Percentiles rank a stretch among this genome's conserved stretches.
These are phyloP conservation scores for Lentinula sp. DNA, from an alignment of 768 basidiomycete genomes.

Conservation along the genomic window DNA sequence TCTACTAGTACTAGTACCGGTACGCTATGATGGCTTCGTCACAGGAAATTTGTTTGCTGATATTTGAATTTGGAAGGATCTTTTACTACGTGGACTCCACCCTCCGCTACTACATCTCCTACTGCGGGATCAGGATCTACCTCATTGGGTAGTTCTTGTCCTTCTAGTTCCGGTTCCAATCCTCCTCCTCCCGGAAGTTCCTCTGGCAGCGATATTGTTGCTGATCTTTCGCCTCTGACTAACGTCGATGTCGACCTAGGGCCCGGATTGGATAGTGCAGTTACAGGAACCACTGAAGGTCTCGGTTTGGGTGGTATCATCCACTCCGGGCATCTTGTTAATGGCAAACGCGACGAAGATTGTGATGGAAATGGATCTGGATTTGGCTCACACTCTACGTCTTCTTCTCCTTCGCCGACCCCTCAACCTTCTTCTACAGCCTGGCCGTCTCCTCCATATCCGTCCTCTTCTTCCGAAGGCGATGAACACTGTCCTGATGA, in stretches of 20 bases:
- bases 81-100: too few relatives aligned
- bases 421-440: background rate
- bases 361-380: background rate
- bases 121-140: too few relatives aligned
- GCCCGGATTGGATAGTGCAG: background rate
- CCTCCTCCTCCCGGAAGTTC: background rate
- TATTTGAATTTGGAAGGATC: too few relatives aligned
- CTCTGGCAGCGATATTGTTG: background rate
- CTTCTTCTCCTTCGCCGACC: background rate
- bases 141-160: background rate
- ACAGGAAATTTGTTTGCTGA: too few relatives aligned
- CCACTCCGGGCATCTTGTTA: background rate
- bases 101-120: background rate
- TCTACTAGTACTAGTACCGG: background rate
- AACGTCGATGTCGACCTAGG: background rate
- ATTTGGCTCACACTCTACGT: background rate
- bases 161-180: background rate
- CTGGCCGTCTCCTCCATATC: too few relatives aligned
- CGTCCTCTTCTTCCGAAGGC: background rate
- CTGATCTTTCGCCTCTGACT: background rate
- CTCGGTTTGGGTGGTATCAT: background rate
- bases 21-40: background rate
- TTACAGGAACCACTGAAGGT: background rate
- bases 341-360: background rate
- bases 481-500: background rate